A percentile compares a stretch with the other conserved stretches of the same genome.
Evolutionary conservation across 345 rosid species (phyloP).

Genomic region (Gossypium mustelinum): DNA sequence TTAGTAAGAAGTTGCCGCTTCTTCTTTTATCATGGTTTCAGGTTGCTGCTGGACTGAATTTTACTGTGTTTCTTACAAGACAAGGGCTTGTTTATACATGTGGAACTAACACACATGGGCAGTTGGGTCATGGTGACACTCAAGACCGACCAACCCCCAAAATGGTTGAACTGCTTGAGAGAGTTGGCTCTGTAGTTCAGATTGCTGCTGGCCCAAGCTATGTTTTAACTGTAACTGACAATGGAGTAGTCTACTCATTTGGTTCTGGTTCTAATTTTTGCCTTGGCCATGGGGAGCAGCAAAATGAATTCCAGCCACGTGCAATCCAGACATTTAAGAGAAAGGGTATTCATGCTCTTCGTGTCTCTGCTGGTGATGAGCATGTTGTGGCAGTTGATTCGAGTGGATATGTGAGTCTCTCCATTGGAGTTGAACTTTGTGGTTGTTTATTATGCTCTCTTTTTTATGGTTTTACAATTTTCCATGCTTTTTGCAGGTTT

Average conservation of each 20-base stretch:
- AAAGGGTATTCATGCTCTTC: slow-evolving; percentile 62
- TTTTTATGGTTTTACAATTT: slow-evolving; percentile 9
- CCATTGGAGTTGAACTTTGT: background rate
- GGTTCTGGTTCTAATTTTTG: slow-evolving; percentile 90
- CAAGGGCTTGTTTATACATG: slow-evolving; percentile 73
- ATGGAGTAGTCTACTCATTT: slow-evolving; percentile 75
- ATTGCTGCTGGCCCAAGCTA: slow-evolving; percentile 91
- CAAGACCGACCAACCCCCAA: slow-evolving; percentile 74
- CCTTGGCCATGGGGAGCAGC: slow-evolving; percentile 98
- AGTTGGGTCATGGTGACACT: slow-evolving; percentile 91
- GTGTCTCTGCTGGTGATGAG: slow-evolving; percentile 96
- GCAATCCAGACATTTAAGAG: slow-evolving; percentile 67
- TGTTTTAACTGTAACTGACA: slow-evolving; percentile 58
- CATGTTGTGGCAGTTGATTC: slow-evolving; percentile 96
- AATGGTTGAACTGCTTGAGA: slow-evolving; percentile 47
- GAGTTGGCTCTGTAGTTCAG: slow-evolving; percentile 64
- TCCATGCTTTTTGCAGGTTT: slow-evolving; percentile 47
- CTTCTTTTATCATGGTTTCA: slow-evolving; percentile 29
- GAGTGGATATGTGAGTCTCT: slow-evolving; percentile 66
- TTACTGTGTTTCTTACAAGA: slow-evolving; percentile 78
- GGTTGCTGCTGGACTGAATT: slow-evolving; percentile 92
- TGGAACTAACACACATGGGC: slow-evolving; percentile 80
- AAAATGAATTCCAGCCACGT: slow-evolving; percentile 77
- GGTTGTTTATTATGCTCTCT: slow-evolving; percentile 2
- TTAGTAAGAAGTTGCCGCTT: background rate